Conservation (phyloP, 139 green algal species). For the Closterium sp. region DNA sequence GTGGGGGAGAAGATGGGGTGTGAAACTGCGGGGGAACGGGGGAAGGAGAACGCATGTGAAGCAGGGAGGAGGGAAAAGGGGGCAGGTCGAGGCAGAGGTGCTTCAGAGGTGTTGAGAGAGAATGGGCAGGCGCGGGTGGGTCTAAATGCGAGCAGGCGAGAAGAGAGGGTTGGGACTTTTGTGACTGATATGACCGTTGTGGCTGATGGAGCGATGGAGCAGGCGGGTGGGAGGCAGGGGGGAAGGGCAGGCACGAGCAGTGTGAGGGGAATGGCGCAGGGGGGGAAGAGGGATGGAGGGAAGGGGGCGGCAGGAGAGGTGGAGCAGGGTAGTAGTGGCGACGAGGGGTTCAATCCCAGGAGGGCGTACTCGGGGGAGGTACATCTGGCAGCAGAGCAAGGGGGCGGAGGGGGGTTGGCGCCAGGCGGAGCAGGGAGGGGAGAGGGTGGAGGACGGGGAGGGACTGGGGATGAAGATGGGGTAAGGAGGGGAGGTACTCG, state of each 20-base stretch:
- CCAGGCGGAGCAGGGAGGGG: not conserved
- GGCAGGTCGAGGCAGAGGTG: not conserved
- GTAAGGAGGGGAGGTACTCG: not conserved
- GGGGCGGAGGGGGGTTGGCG: no score
- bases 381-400: not conserved
- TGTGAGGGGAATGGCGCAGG: not conserved
- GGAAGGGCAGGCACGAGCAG: not conserved
- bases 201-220: not conserved
- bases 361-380: not conserved
- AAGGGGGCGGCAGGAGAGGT: not conserved
- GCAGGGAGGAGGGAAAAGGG: not conserved
- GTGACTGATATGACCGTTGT: not conserved
- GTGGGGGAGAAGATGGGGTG: not conserved
- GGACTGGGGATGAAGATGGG: not conserved
- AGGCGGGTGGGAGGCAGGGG: not conserved
- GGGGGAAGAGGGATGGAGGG: not conserved
- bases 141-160: not conserved
- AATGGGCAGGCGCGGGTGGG: not conserved
- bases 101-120: not conserved
- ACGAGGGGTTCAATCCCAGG: not conserved
- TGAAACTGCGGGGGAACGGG: not conserved
- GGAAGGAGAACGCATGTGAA: not conserved
- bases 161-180: not conserved
- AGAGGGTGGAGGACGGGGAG: not conserved
- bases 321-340: not conserved